Conservation (phyloP, 768 basidiomycete species). For the Pulveroboletus ravenelii region DNA sequence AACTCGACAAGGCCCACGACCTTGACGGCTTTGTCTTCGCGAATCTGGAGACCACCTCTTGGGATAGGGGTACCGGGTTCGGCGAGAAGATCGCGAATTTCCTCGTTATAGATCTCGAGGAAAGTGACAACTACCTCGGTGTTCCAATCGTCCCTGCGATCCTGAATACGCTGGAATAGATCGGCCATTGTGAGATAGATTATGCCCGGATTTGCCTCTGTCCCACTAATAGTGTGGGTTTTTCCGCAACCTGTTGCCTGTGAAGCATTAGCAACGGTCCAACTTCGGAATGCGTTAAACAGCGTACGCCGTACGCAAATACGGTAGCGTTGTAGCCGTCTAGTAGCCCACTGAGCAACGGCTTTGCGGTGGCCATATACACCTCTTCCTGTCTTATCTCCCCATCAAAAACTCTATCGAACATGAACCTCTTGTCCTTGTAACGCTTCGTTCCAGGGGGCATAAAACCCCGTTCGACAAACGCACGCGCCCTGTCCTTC, state of each 20-base stretch:
- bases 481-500: slow-evolving; percentile 72
- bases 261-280: slow-evolving; percentile 11
- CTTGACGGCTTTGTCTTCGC: slow-evolving; percentile 92
- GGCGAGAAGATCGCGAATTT: slow-evolving; percentile 90
- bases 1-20: slow-evolving; percentile 83
- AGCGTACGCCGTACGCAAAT: slow-evolving; percentile 94
- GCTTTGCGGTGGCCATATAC: slow-evolving; percentile 80
- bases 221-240: slow-evolving; percentile 97
- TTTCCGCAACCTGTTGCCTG: slow-evolving; percentile 99
- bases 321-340: slow-evolving; percentile 97
- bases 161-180: slow-evolving; percentile 89
- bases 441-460: slow-evolving; percentile 89
- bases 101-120: slow-evolving; percentile 99
- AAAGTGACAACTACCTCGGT: slow-evolving; percentile 90
- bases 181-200: slow-evolving; percentile 98
- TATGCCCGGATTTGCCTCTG: slow-evolving; percentile 81
- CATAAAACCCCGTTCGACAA: slow-evolving; percentile 79
- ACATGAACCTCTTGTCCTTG: slow-evolving; percentile 96
- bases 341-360: slow-evolving; percentile 77
- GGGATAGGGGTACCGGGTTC: slow-evolving; percentile 60
- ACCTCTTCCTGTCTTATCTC: slow-evolving; percentile 81
- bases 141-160: slow-evolving; percentile 78
- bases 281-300: slow-evolving; percentile 1
- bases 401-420: slow-evolving; percentile 87
- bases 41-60: slow-evolving; percentile 85